These are phyloP conservation scores for Tulasnella sp. DNA, from an alignment of 768 basidiomycete species.

Conservation along the genomic window DNA sequence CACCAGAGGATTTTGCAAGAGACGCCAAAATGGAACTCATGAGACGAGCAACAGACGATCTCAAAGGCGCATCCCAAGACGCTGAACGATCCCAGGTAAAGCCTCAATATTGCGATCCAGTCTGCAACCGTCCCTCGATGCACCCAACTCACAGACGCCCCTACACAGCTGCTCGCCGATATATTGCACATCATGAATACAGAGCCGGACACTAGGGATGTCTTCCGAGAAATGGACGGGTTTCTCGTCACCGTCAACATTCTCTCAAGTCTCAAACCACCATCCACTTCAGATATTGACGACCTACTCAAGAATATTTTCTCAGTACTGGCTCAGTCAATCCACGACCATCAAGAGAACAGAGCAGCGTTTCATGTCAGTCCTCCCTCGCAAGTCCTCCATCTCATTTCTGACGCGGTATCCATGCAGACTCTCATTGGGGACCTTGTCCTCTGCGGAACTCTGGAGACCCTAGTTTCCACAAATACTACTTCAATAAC, in stretches of 20 bases:
- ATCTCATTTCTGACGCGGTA: neutral
- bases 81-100: constrained; percentile 49
- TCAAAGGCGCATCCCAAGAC: constrained; percentile 47
- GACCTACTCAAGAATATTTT: constrained; percentile 46
- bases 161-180: constrained; percentile 34
- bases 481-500: constrained; percentile 42
- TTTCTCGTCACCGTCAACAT: constrained; percentile 68
- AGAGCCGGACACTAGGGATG: constrained; percentile 57
- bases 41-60: constrained; percentile 57
- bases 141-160: neutral
- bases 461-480: constrained; percentile 45
- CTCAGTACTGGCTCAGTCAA: constrained; percentile 54
- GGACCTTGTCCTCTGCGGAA: constrained; percentile 53
- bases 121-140: neutral
- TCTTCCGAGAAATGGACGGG: constrained; percentile 75
- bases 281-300: constrained; percentile 23
- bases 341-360: constrained; percentile 50
- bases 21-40: constrained; percentile 66
- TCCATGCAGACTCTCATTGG: constrained; percentile 47
- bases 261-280: constrained; percentile 49
- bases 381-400: neutral
- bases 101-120: constrained; percentile 9
- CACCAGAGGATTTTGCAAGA: constrained; percentile 63
- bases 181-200: constrained; percentile 61
- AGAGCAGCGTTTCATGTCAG: constrained; percentile 60